Evolutionary conservation across 805 yeast genomes (phyloP).

Genomic region (Teunomyces lycoperdinae): DNA sequence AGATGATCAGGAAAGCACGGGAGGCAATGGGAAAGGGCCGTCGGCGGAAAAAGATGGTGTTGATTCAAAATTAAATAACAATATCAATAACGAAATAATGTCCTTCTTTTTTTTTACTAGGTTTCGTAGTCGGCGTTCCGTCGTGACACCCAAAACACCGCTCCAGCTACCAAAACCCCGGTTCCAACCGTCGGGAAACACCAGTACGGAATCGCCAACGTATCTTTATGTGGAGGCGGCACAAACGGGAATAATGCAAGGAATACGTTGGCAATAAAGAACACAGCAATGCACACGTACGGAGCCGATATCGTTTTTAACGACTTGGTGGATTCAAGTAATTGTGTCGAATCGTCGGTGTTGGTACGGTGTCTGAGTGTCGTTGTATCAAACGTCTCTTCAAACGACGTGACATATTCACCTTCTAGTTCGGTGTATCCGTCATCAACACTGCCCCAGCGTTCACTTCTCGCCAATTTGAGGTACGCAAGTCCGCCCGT

Average conservation of each 20-base stretch:
- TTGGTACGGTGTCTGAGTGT: slow-evolving; percentile 1
- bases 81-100: not conserved
- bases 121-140: slow-evolving; percentile 15
- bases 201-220: slow-evolving; percentile 47
- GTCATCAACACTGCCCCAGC: slow-evolving; percentile 32
- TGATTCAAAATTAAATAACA: slow-evolving; percentile 14
- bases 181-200: slow-evolving; percentile 57
- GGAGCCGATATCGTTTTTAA: slow-evolving; percentile 25
- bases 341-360: not conserved
- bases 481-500: slow-evolving; percentile 53
- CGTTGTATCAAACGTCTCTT: not conserved
- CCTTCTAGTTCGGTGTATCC: slow-evolving; percentile 7
- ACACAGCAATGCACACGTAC: slow-evolving; percentile 29
- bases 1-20: slow-evolving; percentile 51
- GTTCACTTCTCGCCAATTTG: slow-evolving; percentile 37
- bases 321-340: not conserved
- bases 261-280: slow-evolving; percentile 46
- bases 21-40: slow-evolving; percentile 39
- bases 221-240: slow-evolving; percentile 45
- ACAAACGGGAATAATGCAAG: slow-evolving; percentile 56
- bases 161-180: slow-evolving; percentile 43
- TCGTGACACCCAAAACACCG: slow-evolving; percentile 19
- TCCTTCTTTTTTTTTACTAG: not conserved
- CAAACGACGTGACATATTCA: not conserved
- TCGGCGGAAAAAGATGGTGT: slow-evolving; percentile 40